These are phyloP conservation scores for Pterulicium gracile DNA, from an alignment of 1,284 basidiomycete genomes.

Conservation along the genomic window DNA sequence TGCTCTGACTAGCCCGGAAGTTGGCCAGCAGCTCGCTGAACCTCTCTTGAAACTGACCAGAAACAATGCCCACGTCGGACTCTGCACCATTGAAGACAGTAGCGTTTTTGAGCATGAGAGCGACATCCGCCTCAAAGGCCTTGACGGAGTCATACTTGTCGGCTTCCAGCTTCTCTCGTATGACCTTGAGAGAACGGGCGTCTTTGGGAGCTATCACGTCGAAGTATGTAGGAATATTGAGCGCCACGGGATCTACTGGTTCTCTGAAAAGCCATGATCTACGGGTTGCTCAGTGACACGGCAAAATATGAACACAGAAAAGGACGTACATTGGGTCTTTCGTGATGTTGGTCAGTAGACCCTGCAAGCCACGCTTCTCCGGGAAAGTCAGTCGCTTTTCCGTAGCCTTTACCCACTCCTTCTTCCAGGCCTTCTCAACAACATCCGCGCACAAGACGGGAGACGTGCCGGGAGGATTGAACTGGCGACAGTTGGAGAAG, in stretches of 20 bases:
- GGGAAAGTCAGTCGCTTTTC: conserved; percentile 68
- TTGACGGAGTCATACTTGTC: conserved; percentile 77
- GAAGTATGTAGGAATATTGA: conserved; percentile 78
- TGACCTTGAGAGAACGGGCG: conserved; percentile 80
- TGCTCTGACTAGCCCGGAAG: conserved; percentile 34
- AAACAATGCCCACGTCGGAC: conserved; percentile 61
- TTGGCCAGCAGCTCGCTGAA: conserved; percentile 39
- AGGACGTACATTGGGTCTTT: conserved; percentile 61
- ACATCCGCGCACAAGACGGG: conserved; percentile 64
- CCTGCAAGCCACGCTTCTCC: conserved; percentile 76
- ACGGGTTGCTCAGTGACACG: conserved; percentile 8
- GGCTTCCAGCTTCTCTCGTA: conserved; percentile 71
- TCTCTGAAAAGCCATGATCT: conserved; percentile 75
- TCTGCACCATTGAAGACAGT: conserved; percentile 77
- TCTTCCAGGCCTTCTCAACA: conserved; percentile 69
- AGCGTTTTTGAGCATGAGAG: conserved; percentile 81
- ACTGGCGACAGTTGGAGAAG: conserved; percentile 81
- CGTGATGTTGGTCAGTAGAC: conserved; percentile 60
- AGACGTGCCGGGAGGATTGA: conserved; percentile 78
- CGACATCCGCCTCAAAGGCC: conserved; percentile 72
- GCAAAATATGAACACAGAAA: conserved; percentile 5
- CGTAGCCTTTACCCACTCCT: conserved; percentile 78
- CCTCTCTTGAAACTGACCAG: conserved; percentile 37
- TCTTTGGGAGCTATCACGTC: conserved; percentile 76
- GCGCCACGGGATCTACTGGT: conserved; percentile 71